Conservation (phyloP, 768 basidiomycete genomes). For the Ramaria sp. region DNA sequence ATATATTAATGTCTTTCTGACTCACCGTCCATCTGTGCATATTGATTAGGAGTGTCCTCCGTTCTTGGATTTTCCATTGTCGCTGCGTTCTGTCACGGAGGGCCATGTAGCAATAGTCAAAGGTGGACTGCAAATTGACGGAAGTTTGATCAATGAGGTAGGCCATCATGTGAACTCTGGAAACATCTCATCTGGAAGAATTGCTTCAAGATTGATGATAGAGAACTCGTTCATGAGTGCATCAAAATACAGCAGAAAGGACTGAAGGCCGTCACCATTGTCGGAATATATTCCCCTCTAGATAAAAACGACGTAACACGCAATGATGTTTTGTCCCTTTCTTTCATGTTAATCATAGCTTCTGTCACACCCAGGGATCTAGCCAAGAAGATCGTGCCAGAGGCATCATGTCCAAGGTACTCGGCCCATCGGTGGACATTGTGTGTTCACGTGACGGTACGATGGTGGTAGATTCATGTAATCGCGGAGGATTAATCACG, state of each 20-base stretch:
- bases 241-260: slow-evolving; percentile 24
- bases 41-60: slow-evolving; percentile 36
- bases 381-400: slow-evolving; percentile 37
- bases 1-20: not conserved
- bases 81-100: slow-evolving; percentile 22
- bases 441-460: slow-evolving; percentile 42
- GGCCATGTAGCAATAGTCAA: slow-evolving; percentile 27
- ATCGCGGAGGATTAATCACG: not conserved
- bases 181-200: slow-evolving; percentile 20
- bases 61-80: slow-evolving; percentile 39
- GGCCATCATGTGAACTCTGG: slow-evolving; percentile 20
- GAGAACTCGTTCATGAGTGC: slow-evolving; percentile 36
- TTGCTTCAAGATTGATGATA: slow-evolving; percentile 24
- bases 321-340: not conserved
- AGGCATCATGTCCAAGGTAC: slow-evolving; percentile 29
- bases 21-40: too few species aligned
- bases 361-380: slow-evolving; percentile 15
- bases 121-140: slow-evolving; percentile 29
- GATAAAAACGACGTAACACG: slow-evolving; percentile 4
- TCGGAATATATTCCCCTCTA: slow-evolving; percentile 5
- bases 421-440: slow-evolving; percentile 31
- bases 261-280: slow-evolving; percentile 14
- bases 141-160: slow-evolving; percentile 10
- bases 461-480: not conserved
- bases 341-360: not conserved